A percentile compares a stretch with the other conserved stretches of the same genome.
phyloP scores from a whole-genome alignment of 2,329 filamentous ascomycete species.

The Leptographium wingfieldii region DNA sequence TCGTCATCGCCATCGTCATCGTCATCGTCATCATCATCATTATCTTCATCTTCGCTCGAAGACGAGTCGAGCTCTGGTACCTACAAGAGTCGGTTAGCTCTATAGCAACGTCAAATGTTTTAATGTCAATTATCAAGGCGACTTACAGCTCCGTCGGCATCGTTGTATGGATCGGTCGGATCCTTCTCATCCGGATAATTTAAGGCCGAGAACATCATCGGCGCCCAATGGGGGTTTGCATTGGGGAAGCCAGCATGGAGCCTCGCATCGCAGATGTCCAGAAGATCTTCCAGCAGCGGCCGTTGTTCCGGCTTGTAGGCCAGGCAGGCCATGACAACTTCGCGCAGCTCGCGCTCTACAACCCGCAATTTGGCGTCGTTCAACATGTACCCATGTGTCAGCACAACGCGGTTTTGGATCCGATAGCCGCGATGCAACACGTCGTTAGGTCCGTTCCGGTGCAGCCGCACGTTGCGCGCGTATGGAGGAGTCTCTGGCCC shows the following conservation, averaged over 20 bases:
- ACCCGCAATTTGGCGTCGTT: not conserved
- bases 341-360: slow-evolving; percentile 3
- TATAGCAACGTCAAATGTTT: not conserved
- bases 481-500: not conserved
- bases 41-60: not conserved
- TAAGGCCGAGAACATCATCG: not conserved
- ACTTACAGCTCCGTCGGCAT: not conserved
- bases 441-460: not conserved
- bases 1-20: not conserved
- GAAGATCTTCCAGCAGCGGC: slow-evolving; percentile 4
- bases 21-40: not conserved
- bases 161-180: not conserved
- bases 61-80: not conserved
- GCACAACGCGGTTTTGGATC: not conserved
- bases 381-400: slow-evolving; percentile 2
- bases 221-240: not conserved
- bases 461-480: not conserved
- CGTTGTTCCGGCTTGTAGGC: slow-evolving; percentile 5
- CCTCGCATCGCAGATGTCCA: not conserved
- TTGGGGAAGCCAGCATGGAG: not conserved
- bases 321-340: slow-evolving; percentile 7
- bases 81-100: not conserved
- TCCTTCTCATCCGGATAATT: not conserved
- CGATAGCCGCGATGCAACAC: not conserved
- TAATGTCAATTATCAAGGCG: not conserved